Conservation (phyloP, 257 asterid species). For the Ligustrum vulgare region DNA sequence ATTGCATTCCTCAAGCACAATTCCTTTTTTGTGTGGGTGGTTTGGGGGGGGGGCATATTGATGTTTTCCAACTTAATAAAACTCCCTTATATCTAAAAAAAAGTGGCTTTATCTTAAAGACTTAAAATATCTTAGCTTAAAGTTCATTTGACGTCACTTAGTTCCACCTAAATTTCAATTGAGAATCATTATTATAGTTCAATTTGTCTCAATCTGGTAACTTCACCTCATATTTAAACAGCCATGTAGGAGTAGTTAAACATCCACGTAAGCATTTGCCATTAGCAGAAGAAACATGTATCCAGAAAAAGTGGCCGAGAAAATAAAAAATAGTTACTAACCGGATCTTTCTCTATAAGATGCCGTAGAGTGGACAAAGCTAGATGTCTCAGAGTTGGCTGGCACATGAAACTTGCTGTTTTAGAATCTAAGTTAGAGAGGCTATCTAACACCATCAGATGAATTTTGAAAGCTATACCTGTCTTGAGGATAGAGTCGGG, state of each 20-base stretch:
- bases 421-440: conserved; percentile 24
- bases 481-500: conserved; percentile 93
- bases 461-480: conserved; percentile 47
- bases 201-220: background rate
- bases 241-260: background rate
- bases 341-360: conserved; percentile 98
- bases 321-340: conserved; percentile 42
- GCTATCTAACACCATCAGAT: conserved; percentile 17
- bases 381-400: conserved; percentile 92
- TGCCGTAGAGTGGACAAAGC: conserved; percentile 95
- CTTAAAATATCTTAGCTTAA: background rate
- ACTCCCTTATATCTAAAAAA: too few species aligned
- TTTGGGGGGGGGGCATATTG: background rate
- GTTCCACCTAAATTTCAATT: background rate
- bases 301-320: conserved; percentile 20
- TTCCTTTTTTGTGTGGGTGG: too few species aligned
- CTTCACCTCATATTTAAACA: background rate
- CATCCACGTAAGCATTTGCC: background rate
- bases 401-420: conserved; percentile 35
- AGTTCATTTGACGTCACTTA: background rate
- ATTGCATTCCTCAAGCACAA: conserved; percentile 5
- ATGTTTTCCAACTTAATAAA: too few species aligned
- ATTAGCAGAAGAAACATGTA: conserved; percentile 9
- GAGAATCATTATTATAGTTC: too few species aligned
- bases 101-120: background rate